Percentiles rank a stretch among this genome's conserved stretches.
phyloP scores from a whole-genome alignment of 176 grass and related monocot species.

The Tillandsia leiboldiana region DNA sequence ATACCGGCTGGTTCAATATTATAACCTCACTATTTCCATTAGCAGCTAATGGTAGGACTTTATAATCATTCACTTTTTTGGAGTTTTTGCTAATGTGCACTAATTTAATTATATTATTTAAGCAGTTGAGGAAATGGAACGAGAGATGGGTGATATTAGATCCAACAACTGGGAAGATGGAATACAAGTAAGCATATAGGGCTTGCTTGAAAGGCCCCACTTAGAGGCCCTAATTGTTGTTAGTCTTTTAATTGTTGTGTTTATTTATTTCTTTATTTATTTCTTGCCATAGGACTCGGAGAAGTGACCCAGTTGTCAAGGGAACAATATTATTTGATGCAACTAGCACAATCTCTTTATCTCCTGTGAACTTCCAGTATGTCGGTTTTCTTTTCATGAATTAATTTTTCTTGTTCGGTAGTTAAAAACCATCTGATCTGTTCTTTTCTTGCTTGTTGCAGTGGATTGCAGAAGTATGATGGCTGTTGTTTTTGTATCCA shows the following conservation, averaged over 20 bases:
- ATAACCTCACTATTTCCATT: too few species aligned
- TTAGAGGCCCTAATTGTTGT: background rate
- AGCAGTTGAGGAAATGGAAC: slow-evolving; percentile 93
- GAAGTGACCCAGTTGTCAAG: slow-evolving; percentile 66
- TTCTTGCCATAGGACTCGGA: slow-evolving; percentile 46
- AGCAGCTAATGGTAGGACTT: too few species aligned
- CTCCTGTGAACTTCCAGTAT: slow-evolving; percentile 98
- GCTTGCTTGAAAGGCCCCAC: slow-evolving; percentile 16
- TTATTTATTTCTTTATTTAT: slow-evolving; percentile 6
- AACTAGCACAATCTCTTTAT: slow-evolving; percentile 86
- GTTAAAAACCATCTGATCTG: slow-evolving; percentile 1
- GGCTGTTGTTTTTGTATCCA: slow-evolving; percentile 99
- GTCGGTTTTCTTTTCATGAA: slow-evolving; percentile 19
- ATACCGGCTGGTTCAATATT: too few species aligned
- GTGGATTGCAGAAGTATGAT: slow-evolving; percentile 87
- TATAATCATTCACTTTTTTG: background rate
- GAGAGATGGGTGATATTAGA: slow-evolving; percentile 93
- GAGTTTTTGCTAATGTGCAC: background rate
- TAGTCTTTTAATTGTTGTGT: background rate
- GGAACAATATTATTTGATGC: slow-evolving; percentile 82
- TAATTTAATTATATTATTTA: slow-evolving; percentile 11
- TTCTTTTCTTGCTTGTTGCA: slow-evolving; percentile 28
- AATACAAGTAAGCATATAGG: slow-evolving; percentile 75
- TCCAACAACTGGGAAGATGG: slow-evolving; percentile 92
- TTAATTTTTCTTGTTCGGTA: background rate